These are phyloP conservation scores for Dendrobium huoshanense DNA, from an alignment of 106 monocot species.

Conservation along the genomic window DNA sequence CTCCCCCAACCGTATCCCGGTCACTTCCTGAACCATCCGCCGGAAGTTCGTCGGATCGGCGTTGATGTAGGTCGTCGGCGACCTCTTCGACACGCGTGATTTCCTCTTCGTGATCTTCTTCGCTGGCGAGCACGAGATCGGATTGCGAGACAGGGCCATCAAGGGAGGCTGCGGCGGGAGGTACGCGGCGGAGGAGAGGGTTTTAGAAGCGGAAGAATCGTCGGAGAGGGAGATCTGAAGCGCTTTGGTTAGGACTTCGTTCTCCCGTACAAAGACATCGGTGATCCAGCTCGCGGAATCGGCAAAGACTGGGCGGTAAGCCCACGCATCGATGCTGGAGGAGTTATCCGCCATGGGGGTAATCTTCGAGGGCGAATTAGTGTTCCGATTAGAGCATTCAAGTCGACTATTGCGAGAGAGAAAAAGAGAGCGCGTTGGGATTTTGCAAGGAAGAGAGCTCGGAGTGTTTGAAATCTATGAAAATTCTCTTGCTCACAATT, in stretches of 20 bases:
- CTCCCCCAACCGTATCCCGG: constrained; percentile 27
- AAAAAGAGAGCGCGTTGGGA: not conserved
- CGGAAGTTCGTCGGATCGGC: constrained; percentile 60
- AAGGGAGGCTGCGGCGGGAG: not conserved
- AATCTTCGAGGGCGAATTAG: not conserved
- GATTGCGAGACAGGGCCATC: not conserved
- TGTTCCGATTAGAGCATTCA: constrained; percentile 1
- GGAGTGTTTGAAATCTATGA: not conserved
- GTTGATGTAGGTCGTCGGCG: constrained; percentile 52
- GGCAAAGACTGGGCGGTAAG: constrained; percentile 8
- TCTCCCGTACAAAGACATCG: constrained; percentile 30
- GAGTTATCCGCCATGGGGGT: constrained; percentile 19
- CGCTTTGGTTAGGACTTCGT: constrained; percentile 47
- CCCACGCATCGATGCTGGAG: constrained; percentile 22
- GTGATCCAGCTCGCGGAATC: constrained; percentile 14
- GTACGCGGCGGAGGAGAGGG: constrained; percentile 5
- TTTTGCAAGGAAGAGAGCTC: not conserved
- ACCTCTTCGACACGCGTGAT: constrained; percentile 35
- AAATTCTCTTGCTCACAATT: no score
- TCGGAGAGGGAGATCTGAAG: constrained; percentile 57
- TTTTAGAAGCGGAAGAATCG: constrained; percentile 20
- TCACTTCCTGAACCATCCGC: constrained; percentile 66
- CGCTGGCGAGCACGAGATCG: not conserved
- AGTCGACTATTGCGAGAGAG: not conserved
- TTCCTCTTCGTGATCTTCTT: constrained; percentile 35